Conservation (phyloP, 2,329 filamentous ascomycete genomes). For the Aureobasidium sp. region DNA sequence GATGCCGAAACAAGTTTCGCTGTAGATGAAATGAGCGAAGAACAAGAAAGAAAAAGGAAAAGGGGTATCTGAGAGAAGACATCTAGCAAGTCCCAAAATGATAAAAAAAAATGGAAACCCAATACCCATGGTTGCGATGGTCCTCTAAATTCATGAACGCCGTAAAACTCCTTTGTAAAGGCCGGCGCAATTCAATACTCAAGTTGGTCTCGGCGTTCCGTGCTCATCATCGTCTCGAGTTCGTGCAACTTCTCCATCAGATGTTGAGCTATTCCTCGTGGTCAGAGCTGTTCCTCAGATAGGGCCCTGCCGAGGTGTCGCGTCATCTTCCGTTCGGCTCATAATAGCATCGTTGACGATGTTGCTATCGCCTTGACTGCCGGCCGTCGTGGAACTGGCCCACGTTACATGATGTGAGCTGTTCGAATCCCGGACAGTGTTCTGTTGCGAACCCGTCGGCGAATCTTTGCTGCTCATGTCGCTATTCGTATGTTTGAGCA, state of each 20-base stretch:
- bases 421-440: not conserved
- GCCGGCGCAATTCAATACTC: not conserved
- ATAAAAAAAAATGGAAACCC: not conserved
- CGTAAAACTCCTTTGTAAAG: not conserved
- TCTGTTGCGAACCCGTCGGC: not conserved
- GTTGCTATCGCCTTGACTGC: conserved; percentile 6
- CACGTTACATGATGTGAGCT: conserved; percentile 8
- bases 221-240: not conserved
- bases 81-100: conserved; percentile 1
- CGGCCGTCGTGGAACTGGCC: conserved; percentile 11
- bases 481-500: not conserved
- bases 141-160: not conserved
- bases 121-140: not conserved
- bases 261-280: not conserved
- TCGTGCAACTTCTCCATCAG: not conserved
- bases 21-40: not conserved
- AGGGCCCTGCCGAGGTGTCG: not conserved
- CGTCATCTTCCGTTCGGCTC: not conserved
- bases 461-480: not conserved
- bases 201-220: not conserved
- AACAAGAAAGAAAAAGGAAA: not conserved
- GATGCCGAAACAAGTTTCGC: not conserved
- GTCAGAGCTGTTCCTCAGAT: not conserved
- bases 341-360: not conserved
- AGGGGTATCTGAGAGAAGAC: conserved; percentile 10